Evolutionary conservation across 306 rosid species (phyloP), one percentile per base, ranked within the genome.

Genomic region (barrel medic (Medicago truncatula)): DNA sequence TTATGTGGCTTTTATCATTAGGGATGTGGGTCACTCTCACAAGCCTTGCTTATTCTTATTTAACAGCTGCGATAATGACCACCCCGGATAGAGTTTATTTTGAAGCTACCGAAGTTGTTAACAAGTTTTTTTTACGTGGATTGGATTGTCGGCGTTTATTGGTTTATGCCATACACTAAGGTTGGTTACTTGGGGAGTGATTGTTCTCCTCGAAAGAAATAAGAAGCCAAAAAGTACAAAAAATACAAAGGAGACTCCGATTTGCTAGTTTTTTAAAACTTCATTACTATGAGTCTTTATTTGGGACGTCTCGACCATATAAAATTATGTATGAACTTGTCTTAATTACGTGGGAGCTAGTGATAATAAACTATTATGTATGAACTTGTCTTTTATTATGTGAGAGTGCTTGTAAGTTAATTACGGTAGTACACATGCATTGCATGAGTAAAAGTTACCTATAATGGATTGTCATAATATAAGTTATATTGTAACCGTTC

Each of bases 21-120:
- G 17, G 2, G 12, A 34, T 68, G 77, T 43, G 50, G 8, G 2
- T 18, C 34, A 53, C 80, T 8, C 52, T 73, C 34, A 49, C 69
- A 0, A 59, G 16, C 14, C 15, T 67, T 10, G n/a, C 17, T 1
- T 1, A 41, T 4, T n/a, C 77, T 4, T 78, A 62, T 43, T 4
- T 43, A 1, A 2, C 0, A 1, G 70, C 69, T 2, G 5, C 3
- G 0, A 0, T 0, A 1, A 23, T 74, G 69, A 10, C 25, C 17
- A 60, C 60, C 6, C 61, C 78, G 6, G 7, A 16, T 2, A 0
- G 31, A 8, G 0, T 70, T 52, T 50, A 16, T 25, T 3, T 0
- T 2, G 0, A 0, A 54, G 60, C 60, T 6, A 9, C 3, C 8
- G 5, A 50, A 2, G 6, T 50, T 50, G 11, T 3, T n/a, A 2